Evolutionary conservation across 345 rosid genomes (phyloP).

Genomic region (Angophora floribunda): DNA sequence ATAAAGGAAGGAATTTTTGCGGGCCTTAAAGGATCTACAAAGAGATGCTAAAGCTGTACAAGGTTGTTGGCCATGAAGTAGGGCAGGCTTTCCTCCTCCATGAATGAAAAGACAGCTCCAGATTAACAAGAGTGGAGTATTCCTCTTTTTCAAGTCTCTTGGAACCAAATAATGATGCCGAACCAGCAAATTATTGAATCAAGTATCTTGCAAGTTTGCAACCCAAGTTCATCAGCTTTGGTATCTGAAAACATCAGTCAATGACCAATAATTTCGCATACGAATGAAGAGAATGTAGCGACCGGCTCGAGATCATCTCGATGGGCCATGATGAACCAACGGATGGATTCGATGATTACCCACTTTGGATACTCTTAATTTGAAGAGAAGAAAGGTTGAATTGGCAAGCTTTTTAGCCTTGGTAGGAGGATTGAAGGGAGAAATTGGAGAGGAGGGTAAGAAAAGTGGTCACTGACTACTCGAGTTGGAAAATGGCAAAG

Average conservation of each 20-base stretch:
- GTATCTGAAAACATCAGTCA: background rate
- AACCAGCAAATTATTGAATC: background rate
- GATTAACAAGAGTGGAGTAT: background rate
- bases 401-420: background rate
- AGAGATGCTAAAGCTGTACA: background rate
- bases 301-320: background rate
- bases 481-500: background rate
- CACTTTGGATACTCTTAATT: background rate
- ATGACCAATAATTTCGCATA: background rate
- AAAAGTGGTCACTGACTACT: background rate
- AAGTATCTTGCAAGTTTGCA: background rate
- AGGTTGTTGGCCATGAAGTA: background rate
- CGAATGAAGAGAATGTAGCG: background rate
- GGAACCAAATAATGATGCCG: background rate
- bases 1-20: background rate
- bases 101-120: background rate
- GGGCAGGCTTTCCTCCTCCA: background rate
- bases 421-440: background rate
- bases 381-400: background rate
- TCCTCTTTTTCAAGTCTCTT: background rate
- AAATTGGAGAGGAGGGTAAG: background rate
- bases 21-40: background rate
- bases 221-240: background rate
- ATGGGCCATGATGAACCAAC: background rate
- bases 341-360: background rate